These are phyloP conservation scores for Trametopsis cervina DNA, from an alignment of 768 basidiomycete species.

Conservation along the genomic window DNA sequence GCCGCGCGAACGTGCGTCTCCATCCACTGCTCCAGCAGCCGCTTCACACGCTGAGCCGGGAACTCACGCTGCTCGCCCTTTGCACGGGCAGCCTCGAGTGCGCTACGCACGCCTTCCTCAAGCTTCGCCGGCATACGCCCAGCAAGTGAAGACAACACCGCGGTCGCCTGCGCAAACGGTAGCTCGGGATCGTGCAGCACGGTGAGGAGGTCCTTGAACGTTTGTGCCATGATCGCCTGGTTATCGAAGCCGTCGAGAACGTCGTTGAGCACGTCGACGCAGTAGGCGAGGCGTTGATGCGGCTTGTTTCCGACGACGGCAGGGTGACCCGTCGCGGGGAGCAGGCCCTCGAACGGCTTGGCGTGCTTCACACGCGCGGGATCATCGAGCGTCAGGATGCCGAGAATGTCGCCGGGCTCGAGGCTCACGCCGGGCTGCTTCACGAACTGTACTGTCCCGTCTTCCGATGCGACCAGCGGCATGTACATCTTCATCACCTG, in stretches of 20 bases:
- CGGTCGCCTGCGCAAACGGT: constrained; percentile 78
- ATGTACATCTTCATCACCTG: constrained; percentile 99
- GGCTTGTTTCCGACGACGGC: constrained; percentile 84
- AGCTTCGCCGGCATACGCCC: constrained; percentile 91
- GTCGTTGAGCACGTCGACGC: constrained; percentile 74
- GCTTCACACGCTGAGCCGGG: constrained; percentile 81
- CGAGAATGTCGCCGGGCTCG: constrained; percentile 94
- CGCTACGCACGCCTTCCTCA: constrained; percentile 76
- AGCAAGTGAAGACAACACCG: constrained; percentile 81
- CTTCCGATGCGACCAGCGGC: constrained; percentile 91
- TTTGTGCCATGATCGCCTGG: constrained; percentile 80
- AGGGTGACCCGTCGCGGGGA: constrained; percentile 82
- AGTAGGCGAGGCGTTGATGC: constrained; percentile 75
- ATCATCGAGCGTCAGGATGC: constrained; percentile 94
- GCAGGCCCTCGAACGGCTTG: constrained; percentile 93
- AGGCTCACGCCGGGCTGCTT: constrained; percentile 98
- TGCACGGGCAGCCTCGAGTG: constrained; percentile 68
- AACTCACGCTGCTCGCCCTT: constrained; percentile 80
- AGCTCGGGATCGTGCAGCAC: constrained; percentile 81
- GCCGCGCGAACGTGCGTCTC: constrained; percentile 74
- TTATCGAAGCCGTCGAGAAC: constrained; percentile 97
- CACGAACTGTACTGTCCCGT: constrained; percentile 90
- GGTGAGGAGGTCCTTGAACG: constrained; percentile 79
- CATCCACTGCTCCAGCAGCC: constrained; percentile 78
- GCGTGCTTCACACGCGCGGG: constrained; percentile 96